Evolutionary conservation across 2,329 filamentous ascomycete genomes (phyloP).

Genomic region (Byssothecium circinans): DNA sequence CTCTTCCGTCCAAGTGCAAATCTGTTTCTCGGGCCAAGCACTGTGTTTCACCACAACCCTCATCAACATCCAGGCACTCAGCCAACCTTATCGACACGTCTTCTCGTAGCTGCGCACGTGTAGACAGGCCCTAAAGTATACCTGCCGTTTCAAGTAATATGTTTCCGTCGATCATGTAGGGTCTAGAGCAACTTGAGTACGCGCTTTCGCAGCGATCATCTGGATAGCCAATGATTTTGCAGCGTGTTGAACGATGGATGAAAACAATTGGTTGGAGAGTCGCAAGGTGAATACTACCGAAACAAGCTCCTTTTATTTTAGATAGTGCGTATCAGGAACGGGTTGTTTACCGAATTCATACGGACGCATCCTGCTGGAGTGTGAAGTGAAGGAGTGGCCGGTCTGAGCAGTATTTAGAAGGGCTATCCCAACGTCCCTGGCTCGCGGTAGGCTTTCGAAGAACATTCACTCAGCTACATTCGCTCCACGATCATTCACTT

Average conservation of each 20-base stretch:
- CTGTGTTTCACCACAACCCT: constrained; percentile 2
- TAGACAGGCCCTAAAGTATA: background rate
- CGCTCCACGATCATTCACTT: constrained; percentile 1
- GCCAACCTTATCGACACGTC: constrained; percentile 6
- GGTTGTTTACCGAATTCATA: constrained; percentile 2
- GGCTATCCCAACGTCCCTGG: background rate
- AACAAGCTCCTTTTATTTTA: background rate
- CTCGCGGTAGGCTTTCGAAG: constrained; percentile 2
- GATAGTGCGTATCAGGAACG: background rate
- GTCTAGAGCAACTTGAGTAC: background rate
- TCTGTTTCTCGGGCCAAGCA: background rate
- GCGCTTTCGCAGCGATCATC: constrained; percentile 5
- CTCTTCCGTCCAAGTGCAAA: constrained; percentile 1
- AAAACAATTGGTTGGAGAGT: background rate
- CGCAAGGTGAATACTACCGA: too few relatives aligned
- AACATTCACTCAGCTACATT: constrained; percentile 1
- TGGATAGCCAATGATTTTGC: background rate
- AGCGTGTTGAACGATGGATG: background rate
- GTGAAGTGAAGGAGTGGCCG: background rate
- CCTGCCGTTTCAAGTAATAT: constrained; percentile 3
- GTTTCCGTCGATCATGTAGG: constrained; percentile 3
- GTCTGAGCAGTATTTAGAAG: constrained; percentile 4
- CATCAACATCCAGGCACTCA: background rate
- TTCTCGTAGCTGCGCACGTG: constrained; percentile 1
- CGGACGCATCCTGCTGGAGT: background rate